Evolutionary conservation across 176 grass and related monocot genomes (phyloP), one percentile per base, ranked within the genome.

Genomic region (Raddia distichophylla): DNA sequence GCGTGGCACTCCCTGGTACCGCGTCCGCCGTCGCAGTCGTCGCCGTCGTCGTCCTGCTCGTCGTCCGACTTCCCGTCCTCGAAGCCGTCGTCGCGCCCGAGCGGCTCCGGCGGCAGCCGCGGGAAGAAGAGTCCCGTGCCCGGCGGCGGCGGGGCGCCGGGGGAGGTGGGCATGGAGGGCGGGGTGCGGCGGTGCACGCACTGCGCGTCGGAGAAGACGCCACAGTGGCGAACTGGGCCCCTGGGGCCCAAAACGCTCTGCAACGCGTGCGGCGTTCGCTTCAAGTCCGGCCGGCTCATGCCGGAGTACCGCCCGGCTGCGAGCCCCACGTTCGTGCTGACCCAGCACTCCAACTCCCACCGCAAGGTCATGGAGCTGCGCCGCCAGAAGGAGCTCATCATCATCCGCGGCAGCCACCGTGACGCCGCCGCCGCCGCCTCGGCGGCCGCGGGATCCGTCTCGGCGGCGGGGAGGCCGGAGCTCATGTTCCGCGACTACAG

Each of bases 311-410:
- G 97, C 47, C 97, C 97, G 68, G 97, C 91, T 10, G 87, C 97
- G 0, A 99, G 97, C 89, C 97, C 97, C 27, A 99, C 97, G 4
- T 99, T 96, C 83, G 64, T 99, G 59, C 91, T 99, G 15, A 99
- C 97, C 8, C 97, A 99, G 89, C 97, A 99, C 87, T 99, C 97
- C 69, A 99, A 99, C 86, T 99, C 97, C 43, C 97, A 99, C 91
- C 97, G 97, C 91, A 99, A 99, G 91, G 97, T 99, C 52, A 84
- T 99, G 77, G 97, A 99, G 91, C 91, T 99, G 67, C 91, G 97
- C 61, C 97, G 97, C 57, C 97, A 99, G 87, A 99, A 96, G 87
- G 93, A 99, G 73, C 18, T 99, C 73, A 37, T 96, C 73, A 11
- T 89, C 64, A 53, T 89, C 56, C 91, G 80, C 73, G 88, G 84